phyloP scores from a whole-genome alignment of 1,284 basidiomycete genomes.

The Lignosus rhinocerotis region DNA sequence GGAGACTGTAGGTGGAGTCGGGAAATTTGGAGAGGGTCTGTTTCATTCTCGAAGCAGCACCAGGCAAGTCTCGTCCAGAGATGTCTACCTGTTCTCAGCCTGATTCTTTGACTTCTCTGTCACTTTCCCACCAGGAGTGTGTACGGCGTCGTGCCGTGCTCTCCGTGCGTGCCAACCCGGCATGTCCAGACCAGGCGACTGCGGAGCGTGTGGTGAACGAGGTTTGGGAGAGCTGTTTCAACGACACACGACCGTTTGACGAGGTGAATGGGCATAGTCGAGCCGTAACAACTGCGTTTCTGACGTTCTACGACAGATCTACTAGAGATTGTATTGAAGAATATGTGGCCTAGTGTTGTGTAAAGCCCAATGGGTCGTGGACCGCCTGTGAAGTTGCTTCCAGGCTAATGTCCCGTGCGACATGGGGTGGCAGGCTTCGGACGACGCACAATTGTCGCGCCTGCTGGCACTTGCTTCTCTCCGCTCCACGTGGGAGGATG shows the following conservation, averaged over 20 bases:
- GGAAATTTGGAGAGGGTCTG: constrained; percentile 76
- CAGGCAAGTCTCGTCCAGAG: constrained; percentile 55
- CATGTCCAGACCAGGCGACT: constrained; percentile 73
- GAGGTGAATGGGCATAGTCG: constrained; percentile 56
- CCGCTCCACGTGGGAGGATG: constrained; percentile 17
- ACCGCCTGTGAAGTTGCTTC: constrained; percentile 7
- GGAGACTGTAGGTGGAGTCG: constrained; percentile 89
- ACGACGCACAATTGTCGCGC: constrained; percentile 6
- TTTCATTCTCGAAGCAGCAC: constrained; percentile 89
- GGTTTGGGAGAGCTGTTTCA: constrained; percentile 96
- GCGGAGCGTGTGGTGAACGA: constrained; percentile 93
- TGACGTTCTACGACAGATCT: constrained; percentile 12
- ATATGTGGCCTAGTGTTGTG: background rate
- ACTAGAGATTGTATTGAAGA: constrained; percentile 1
- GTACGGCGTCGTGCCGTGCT: constrained; percentile 85
- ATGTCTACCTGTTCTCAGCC: constrained; percentile 1
- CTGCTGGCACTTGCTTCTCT: background rate
- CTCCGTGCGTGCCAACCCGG: constrained; percentile 80
- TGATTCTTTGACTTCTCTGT: background rate
- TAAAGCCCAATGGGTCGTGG: background rate
- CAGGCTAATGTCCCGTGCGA: constrained; percentile 3
- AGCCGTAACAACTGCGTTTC: background rate
- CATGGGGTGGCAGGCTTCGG: constrained; percentile 12
- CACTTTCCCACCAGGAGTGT: constrained; percentile 60
- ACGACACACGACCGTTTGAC: constrained; percentile 95